Base-by-base conservation (phyloP, 2,329 filamentous ascomycete genomes). In the Alternaria infectoria region DNA sequence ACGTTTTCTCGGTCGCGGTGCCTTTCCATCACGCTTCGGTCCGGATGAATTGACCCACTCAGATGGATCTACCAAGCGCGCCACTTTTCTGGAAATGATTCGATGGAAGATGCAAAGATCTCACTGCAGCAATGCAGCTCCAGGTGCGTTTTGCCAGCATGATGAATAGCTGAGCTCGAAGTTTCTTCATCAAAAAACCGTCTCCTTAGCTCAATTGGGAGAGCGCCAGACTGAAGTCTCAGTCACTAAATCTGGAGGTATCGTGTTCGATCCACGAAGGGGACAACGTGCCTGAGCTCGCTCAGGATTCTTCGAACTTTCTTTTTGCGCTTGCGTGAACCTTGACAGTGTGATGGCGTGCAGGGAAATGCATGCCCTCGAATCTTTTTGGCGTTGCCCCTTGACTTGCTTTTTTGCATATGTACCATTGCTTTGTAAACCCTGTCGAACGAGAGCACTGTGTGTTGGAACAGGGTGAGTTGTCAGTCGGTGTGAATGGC, bases 191-290 rank as follows among this genome's bases (percentile, higher is more conserved):
- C 30, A 57, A 61, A 62, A 45, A 54, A 1, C 51, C 61, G 70
- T 72, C 69, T 70, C 69, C 70, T 72, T 73, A 73, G 71, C 71
- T 73, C 71, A 73, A 70, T 72, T 73, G 71, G 71, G 71, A 73
- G 71, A 73, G 71, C 71, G 71, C 71, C 71, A 73, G 71, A 73
- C 71, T 73, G 71, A 73, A 73, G 71, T 71, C 61, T 70, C 69
- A 65, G 71, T 73, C 71, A 71, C 57, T 69, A 71, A 69, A 73
- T 73, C 71, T 73, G 70, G 70, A 72, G 70, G 70, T 73, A 71
- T 71, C 69, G 70, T 69, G 70, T 73, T 73, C 71, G 71, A 73
- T 73, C 71, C 71, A 70, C 71, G 69, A 71, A 72, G 70, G 69
- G 69, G 71, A 72, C 71, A 73, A 58, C 66, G 57, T 67, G 65